A percentile compares a stretch with the other conserved stretches of the same genome.
phyloP scores from a whole-genome alignment of 2,329 filamentous ascomycete genomes.

The Raffaelea ambrosiae region DNA sequence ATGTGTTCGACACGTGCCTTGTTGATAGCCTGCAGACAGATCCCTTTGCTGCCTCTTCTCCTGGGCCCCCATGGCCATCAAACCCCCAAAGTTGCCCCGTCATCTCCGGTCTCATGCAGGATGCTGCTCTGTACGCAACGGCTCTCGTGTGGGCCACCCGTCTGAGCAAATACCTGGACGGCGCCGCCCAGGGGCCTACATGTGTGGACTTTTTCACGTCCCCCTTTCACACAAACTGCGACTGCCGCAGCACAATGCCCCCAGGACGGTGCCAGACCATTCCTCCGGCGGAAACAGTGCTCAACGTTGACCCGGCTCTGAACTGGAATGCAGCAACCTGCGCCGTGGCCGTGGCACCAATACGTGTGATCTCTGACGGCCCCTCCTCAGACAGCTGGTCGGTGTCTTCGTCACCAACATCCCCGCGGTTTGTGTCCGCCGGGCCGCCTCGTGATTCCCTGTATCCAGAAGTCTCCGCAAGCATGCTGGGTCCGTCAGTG shows the following conservation, averaged over 20 bases:
- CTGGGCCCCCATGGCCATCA: too few species aligned
- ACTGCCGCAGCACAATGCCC: constrained; percentile 5
- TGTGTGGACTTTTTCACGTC: constrained; percentile 12
- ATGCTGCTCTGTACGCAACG: constrained; percentile 13
- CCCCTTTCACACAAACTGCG: constrained; percentile 12
- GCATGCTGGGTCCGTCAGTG: background rate
- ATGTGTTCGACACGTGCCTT: constrained; percentile 8
- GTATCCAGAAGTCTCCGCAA: background rate
- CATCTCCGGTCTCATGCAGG: constrained; percentile 14
- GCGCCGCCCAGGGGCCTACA: constrained; percentile 7
- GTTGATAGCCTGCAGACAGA: too few species aligned
- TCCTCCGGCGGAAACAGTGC: background rate
- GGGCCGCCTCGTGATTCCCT: background rate
- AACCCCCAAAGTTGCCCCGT: too few species aligned
- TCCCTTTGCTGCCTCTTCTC: too few species aligned
- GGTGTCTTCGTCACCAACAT: too few species aligned
- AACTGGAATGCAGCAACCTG: constrained; percentile 11
- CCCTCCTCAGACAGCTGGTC: too few species aligned
- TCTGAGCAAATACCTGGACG: constrained; percentile 12
- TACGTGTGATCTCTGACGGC: background rate
- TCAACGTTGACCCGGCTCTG: constrained; percentile 2
- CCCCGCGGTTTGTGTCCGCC: too few species aligned
- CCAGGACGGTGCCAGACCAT: constrained; percentile 7
- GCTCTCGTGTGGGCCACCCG: constrained; percentile 13
- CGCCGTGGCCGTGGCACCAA: constrained; percentile 6